Evolutionary conservation across 345 rosid genomes (phyloP).

Genomic region (Raphanus raphanistrum): DNA sequence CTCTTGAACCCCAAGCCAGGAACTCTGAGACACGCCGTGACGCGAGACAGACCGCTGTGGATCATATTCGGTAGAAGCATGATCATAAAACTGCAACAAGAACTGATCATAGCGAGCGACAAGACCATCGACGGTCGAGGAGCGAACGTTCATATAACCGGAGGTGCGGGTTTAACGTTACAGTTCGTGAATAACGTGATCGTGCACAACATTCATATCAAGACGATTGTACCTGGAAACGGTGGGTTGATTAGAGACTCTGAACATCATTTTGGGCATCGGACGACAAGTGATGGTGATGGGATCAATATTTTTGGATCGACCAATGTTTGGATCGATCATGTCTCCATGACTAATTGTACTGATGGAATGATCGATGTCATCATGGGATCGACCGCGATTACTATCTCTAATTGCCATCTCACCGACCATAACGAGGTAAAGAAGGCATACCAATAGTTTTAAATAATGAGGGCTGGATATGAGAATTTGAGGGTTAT

Average conservation of each 20-base stretch:
- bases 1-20: background rate
- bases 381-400: background rate
- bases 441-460: background rate
- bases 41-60: background rate
- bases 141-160: conserved; percentile 54
- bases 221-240: conserved; percentile 28
- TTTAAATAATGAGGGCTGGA: background rate
- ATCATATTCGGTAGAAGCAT: background rate
- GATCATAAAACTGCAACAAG: background rate
- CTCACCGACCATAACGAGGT: background rate
- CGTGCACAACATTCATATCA: conserved; percentile 61
- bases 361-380: background rate
- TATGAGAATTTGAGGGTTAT: no score
- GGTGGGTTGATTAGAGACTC: conserved; percentile 77
- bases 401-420: background rate
- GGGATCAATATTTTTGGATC: conserved; percentile 49
- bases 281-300: conserved; percentile 63
- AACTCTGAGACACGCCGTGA: background rate
- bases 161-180: conserved; percentile 69
- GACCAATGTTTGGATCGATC: background rate
- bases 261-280: conserved; percentile 50
- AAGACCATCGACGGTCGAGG: conserved; percentile 62
- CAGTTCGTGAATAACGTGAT: conserved; percentile 69
- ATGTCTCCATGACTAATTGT: background rate
- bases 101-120: background rate